Base-by-base conservation (phyloP, 768 basidiomycete genomes). In the Hebeloma cylindrosporum region DNA sequence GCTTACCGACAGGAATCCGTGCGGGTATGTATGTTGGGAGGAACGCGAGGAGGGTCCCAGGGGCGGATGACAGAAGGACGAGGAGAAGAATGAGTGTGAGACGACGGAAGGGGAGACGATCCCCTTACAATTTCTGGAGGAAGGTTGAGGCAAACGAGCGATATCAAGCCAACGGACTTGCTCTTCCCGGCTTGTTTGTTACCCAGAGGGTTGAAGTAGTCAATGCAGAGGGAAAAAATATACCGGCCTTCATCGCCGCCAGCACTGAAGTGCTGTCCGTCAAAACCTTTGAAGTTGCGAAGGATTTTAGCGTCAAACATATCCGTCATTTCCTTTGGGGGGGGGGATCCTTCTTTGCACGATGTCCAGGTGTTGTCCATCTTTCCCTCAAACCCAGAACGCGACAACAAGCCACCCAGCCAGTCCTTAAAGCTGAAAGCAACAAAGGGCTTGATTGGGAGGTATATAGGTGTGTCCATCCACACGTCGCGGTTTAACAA, bases 121-220 rank as follows among this genome's bases (percentile, higher is more conserved):
- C n/a, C n/a, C n/a, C n/a, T n/a, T n/a, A n/a, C n/a, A n/a, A n/a
- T n/a, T n/a, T 58, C 42, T 0, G 59, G 60, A 3, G 69, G 70
- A 7, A 73, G 58, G 48, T 69, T 73, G 5, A 70, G 42, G 43
- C 62, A 68, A 4, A 59, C 57, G 33, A 71, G 45, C 13, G 59
- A 64, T 2, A 73, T 58, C 1, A 54, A 53, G 2, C 63, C 61
- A 20, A 52, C 40, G 0, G 59, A 60, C 5, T 36, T 53, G 1
- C 34, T 47, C 33, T 63, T 57, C 9, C 63, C 62, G 16, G 60
- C 59, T 22, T 54, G 51, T 40, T 61, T 65, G 43, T 61, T 66
- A 5, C 46, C 39, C 27, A 60, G 50, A n/a, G 70, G 69, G 40
- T 69, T 72, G 53, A 71, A 71, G 29, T 63, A 58, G 41, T 72